Conservation (phyloP, 1,284 basidiomycete genomes). For the Ustilago nuda region DNA sequence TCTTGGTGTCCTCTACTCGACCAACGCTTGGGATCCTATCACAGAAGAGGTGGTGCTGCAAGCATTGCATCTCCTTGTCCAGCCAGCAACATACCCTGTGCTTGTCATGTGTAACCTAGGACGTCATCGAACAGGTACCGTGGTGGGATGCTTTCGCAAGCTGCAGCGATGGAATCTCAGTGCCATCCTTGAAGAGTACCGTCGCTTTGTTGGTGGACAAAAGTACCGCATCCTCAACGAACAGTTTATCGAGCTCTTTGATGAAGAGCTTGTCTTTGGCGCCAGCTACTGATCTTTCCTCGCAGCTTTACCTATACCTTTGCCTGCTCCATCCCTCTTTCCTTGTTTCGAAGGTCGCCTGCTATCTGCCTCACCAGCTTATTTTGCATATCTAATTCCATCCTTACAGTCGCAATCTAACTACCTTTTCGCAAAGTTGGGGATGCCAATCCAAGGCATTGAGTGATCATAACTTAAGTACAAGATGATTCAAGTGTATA, state of each 20-base stretch:
- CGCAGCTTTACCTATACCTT: no score
- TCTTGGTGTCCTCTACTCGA: constrained; percentile 70
- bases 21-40: constrained; percentile 70
- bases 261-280: constrained; percentile 74
- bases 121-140: constrained; percentile 72
- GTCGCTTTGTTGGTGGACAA: constrained; percentile 72
- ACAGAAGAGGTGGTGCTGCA: constrained; percentile 73
- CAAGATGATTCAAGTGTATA: no score
- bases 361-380: not conserved
- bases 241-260: constrained; percentile 74
- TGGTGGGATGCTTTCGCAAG: constrained; percentile 72
- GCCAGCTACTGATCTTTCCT: constrained; percentile 29
- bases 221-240: constrained; percentile 73
- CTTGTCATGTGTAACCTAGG: constrained; percentile 74
- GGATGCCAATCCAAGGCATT: no score
- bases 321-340: no score
- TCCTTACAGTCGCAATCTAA: no score
- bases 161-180: constrained; percentile 72
- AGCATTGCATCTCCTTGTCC: constrained; percentile 72
- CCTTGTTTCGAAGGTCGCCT: not conserved
- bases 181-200: constrained; percentile 73
- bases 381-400: no score
- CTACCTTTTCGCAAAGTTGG: no score
- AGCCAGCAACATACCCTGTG: constrained; percentile 71
- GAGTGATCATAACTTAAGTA: no score